phyloP scores from a whole-genome alignment of 192 early-diverging fungal species.

The Diversispora eburnea region DNA sequence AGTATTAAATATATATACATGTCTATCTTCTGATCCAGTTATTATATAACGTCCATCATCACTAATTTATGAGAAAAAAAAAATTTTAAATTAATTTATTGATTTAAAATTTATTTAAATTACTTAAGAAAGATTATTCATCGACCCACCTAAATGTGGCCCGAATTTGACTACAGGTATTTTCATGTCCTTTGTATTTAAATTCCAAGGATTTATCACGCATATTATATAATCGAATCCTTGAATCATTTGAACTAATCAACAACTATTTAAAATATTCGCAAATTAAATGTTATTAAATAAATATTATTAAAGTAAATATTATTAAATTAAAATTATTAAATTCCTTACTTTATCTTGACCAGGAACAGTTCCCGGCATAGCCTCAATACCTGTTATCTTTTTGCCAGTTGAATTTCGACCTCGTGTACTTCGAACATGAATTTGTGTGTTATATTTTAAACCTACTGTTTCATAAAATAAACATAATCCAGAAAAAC shows the following conservation, averaged over 20 bases:
- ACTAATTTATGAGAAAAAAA: slow-evolving; percentile 26
- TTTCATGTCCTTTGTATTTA: slow-evolving; percentile 80
- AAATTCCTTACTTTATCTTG: slow-evolving; percentile 46
- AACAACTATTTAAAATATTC: slow-evolving; percentile 37
- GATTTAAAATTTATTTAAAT: neutral
- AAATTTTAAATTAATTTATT: neutral
- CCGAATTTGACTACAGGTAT: slow-evolving; percentile 64
- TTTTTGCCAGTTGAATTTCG: slow-evolving; percentile 64
- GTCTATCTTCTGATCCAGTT: slow-evolving; percentile 75
- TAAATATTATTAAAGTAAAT: neutral
- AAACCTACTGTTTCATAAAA: slow-evolving; percentile 82
- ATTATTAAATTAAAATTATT: neutral
- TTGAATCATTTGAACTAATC: slow-evolving; percentile 80
- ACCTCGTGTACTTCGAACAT: slow-evolving; percentile 56
- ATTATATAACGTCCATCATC: slow-evolving; percentile 77
- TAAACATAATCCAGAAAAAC: slow-evolving; percentile 69
- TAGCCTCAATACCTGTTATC: slow-evolving; percentile 77
- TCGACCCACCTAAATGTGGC: slow-evolving; percentile 60
- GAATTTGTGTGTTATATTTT: slow-evolving; percentile 79
- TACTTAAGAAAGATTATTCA: neutral
- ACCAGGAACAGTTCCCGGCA: slow-evolving; percentile 51
- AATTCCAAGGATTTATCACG: slow-evolving; percentile 70
- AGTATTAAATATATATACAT: slow-evolving; percentile 72
- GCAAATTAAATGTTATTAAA: neutral
- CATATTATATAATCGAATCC: slow-evolving; percentile 74